phyloP scores from a whole-genome alignment of 768 basidiomycete genomes.

The Paxillus rubicundulus region DNA sequence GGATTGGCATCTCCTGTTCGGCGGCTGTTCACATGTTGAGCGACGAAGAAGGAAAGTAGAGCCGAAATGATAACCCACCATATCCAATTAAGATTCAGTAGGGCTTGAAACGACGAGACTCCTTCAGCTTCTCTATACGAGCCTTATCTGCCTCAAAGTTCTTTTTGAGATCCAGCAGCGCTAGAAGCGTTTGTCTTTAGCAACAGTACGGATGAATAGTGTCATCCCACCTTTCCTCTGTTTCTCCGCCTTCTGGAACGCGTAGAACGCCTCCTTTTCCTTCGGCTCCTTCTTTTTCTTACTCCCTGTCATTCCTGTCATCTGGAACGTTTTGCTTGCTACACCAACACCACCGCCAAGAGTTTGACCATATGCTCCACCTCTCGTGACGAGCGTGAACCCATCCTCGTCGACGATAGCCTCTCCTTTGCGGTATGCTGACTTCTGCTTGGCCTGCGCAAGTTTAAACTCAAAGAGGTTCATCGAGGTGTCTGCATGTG shows the following conservation, averaged over 20 bases:
- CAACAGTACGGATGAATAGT: not conserved
- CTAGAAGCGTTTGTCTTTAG: slow-evolving; percentile 31
- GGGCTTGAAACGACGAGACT: slow-evolving; percentile 80
- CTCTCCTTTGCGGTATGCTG: slow-evolving; percentile 76
- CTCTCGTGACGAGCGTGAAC: slow-evolving; percentile 91
- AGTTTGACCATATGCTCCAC: slow-evolving; percentile 86
- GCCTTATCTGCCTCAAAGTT: slow-evolving; percentile 90
- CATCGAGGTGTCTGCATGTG: slow-evolving; percentile 80
- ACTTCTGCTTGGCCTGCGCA: slow-evolving; percentile 57
- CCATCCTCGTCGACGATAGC: slow-evolving; percentile 93
- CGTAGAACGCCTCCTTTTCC: slow-evolving; percentile 80
- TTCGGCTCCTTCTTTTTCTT: slow-evolving; percentile 56
- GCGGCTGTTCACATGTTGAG: too few relatives aligned
- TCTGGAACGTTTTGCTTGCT: slow-evolving; percentile 57
- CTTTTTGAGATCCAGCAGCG: slow-evolving; percentile 58
- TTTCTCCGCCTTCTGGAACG: slow-evolving; percentile 88
- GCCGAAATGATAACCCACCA: too few relatives aligned
- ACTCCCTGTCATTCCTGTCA: slow-evolving; percentile 33
- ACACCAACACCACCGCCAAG: slow-evolving; percentile 76
- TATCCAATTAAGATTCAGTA: slow-evolving; percentile 49
- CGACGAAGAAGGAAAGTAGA: too few relatives aligned
- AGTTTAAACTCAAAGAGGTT: slow-evolving; percentile 65
- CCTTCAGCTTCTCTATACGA: slow-evolving; percentile 45
- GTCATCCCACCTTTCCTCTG: slow-evolving; percentile 68
- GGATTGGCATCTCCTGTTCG: too few relatives aligned